Base-by-base conservation (phyloP, 2,329 filamentous ascomycete genomes). In the Ophiostoma angusticollis region DNA sequence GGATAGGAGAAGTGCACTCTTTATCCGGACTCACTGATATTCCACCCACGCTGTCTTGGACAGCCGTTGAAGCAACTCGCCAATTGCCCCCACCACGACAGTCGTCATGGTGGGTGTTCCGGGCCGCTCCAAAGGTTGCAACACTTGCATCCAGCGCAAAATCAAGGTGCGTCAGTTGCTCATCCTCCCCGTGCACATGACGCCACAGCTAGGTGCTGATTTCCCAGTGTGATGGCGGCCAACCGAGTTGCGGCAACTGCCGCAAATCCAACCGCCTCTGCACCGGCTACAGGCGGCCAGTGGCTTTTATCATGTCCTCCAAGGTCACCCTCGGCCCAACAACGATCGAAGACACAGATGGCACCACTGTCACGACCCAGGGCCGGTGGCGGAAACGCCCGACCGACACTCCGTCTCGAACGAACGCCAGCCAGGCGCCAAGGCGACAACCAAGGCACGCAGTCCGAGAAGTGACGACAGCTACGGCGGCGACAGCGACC, bases 161-260 rank as follows among this genome's bases (percentile, higher is more conserved):
- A 37, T 49, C n/a, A 45, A 44, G 39, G 47, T 46, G 14, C 1
- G 39, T 43, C 5, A 6, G 11, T 12, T 21, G 12, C 23, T 24
- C 28, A 11, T 22, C 23, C 23, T 24, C 23, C 23, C 23, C 23
- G 6, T 30, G 6, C 8, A 2, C 5, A 8, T 24, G 11, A n/a
- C 17, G 6, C 8, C 9, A 17, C 25, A 21, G 17, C 5, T 5
- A 18, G 4, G 17, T 21, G 13, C 28, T 25, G 8, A 37, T 21
- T 14, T 25, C 6, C 19, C 28, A 51, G 49, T 51, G 50, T 18
- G 48, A 47, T 37, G 39, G 42, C 6, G 43, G 44, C 16, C 44
- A 31, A 3, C 49, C 49, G 2, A 16, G 28, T 5, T 52, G 50
- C 22, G 39, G 31, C 43, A 49, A 63, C 39, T 52, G 50, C 41